Percentiles rank a stretch among this genome's conserved stretches.
Evolutionary conservation across 371 early-diverging fungal species (phyloP).

Genomic region (Apophysomyces elegans): DNA sequence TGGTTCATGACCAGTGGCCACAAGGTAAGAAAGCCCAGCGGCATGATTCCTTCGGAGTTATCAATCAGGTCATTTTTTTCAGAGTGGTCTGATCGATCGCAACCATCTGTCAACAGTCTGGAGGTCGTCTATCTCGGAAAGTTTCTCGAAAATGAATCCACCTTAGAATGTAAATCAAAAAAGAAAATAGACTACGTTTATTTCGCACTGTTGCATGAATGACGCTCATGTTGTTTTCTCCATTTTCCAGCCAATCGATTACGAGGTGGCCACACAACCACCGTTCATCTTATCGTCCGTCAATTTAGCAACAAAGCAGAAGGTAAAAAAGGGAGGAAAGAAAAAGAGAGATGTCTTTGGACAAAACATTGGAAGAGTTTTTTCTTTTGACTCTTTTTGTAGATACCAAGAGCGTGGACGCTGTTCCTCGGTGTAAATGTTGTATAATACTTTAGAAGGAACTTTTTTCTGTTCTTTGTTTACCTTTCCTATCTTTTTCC

Average conservation of each 20-base stretch:
- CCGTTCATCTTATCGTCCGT: slow-evolving; percentile 25
- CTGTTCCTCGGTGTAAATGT: slow-evolving; percentile 27
- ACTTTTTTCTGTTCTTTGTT: background rate
- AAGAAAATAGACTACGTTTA: background rate
- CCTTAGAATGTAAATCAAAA: slow-evolving; percentile 27
- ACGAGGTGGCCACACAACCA: slow-evolving; percentile 21
- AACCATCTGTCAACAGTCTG: slow-evolving; percentile 22
- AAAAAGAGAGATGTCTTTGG: background rate
- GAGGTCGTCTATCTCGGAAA: slow-evolving; percentile 37
- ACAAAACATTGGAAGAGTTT: background rate
- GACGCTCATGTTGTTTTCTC: background rate
- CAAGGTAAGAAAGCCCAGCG: slow-evolving; percentile 23
- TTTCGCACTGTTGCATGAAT: background rate
- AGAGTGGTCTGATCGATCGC: slow-evolving; percentile 31
- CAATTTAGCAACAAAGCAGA: slow-evolving; percentile 19
- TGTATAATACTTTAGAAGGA: slow-evolving; percentile 24
- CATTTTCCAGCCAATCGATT: slow-evolving; percentile 18
- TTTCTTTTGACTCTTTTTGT: background rate
- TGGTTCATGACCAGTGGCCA: slow-evolving; percentile 33
- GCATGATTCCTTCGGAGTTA: slow-evolving; percentile 11
- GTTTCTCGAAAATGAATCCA: slow-evolving; percentile 31
- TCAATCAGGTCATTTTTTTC: background rate
- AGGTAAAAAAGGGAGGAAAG: slow-evolving; percentile 2
- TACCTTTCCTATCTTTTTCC: background rate
- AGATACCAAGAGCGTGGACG: slow-evolving; percentile 21